Percentiles rank a stretch among this genome's conserved stretches.
Conservation (phyloP, 1,284 basidiomycete species). For the Sporisorium scitamineum region DNA sequence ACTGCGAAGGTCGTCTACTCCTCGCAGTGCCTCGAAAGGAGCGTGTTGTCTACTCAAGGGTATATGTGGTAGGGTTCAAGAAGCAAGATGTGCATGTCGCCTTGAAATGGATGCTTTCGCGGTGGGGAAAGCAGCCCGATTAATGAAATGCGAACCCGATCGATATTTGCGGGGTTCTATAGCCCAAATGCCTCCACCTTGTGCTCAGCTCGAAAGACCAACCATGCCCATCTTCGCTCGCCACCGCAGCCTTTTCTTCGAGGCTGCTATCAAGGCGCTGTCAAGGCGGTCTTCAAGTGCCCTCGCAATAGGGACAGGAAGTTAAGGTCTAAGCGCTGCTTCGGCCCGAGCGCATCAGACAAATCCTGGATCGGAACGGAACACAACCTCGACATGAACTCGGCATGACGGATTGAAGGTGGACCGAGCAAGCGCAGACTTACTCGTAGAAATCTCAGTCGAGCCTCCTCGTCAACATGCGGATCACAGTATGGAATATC, state of each 20-base stretch:
- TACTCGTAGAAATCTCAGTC: not conserved
- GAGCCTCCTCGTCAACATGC: constrained; percentile 27
- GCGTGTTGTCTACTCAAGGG: not conserved
- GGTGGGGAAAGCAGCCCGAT: constrained; percentile 7
- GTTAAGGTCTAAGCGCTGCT: not conserved
- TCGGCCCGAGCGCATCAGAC: not conserved
- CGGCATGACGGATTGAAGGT: constrained; percentile 3
- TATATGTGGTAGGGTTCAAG: not conserved
- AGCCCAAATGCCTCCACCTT: constrained; percentile 12
- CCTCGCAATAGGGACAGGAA: too few species aligned
- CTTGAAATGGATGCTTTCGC: not conserved
- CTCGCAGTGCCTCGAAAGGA: not conserved
- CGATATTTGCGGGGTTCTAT: not conserved
- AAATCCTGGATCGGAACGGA: not conserved
- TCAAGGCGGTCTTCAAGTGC: not conserved
- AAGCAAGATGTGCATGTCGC: not conserved
- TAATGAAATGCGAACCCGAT: not conserved
- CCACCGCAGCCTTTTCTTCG: not conserved
- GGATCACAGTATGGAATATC: constrained; percentile 66
- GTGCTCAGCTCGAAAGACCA: constrained; percentile 14
- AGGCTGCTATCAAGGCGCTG: not conserved
- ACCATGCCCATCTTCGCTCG: not conserved
- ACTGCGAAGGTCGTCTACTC: not conserved
- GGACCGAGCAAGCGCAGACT: constrained; percentile 1
- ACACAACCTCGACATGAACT: constrained; percentile 5